A percentile compares a stretch with the other conserved stretches of the same genome.
Evolutionary conservation across 2,329 filamentous ascomycete genomes (phyloP).

Genomic region (Neophaeococcomyces mojaviensis): DNA sequence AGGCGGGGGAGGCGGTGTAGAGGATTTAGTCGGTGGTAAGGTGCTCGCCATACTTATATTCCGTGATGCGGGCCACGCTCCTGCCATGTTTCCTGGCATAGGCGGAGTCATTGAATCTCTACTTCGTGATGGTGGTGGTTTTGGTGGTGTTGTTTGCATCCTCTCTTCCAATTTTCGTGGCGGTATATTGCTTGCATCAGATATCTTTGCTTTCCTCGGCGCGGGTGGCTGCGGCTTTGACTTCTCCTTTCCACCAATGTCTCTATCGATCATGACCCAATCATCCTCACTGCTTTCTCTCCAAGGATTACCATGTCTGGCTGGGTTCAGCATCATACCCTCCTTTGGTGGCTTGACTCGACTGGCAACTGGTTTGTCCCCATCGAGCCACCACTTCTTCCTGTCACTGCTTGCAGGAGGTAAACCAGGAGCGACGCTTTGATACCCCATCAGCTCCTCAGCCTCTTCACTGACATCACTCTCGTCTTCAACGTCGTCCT

Average conservation of each 20-base stretch:
- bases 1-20: constrained; percentile 11
- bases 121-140: constrained; percentile 17
- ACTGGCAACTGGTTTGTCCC: constrained; percentile 63
- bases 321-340: constrained; percentile 61
- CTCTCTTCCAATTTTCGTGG: background rate
- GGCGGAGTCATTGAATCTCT: constrained; percentile 14
- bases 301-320: constrained; percentile 76
- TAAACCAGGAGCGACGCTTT: constrained; percentile 71
- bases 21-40: background rate
- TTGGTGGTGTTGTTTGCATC: constrained; percentile 7
- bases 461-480: constrained; percentile 45
- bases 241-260: constrained; percentile 1
- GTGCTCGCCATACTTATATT: constrained; percentile 3
- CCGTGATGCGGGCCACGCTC: background rate
- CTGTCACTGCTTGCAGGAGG: constrained; percentile 56
- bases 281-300: constrained; percentile 59
- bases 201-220: constrained; percentile 21
- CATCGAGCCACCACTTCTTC: constrained; percentile 59
- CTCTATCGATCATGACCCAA: constrained; percentile 54
- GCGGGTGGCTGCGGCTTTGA: constrained; percentile 20
- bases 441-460: constrained; percentile 73
- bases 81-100: constrained; percentile 16
- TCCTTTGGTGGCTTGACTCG: constrained; percentile 58
- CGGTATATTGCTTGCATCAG: constrained; percentile 1
- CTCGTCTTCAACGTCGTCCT: constrained; percentile 54